Percentiles rank a stretch among this genome's conserved stretches.
These are phyloP conservation scores for Pterocarpus macrocarpus DNA, from an alignment of 306 rosid species.

Conservation along the genomic window DNA sequence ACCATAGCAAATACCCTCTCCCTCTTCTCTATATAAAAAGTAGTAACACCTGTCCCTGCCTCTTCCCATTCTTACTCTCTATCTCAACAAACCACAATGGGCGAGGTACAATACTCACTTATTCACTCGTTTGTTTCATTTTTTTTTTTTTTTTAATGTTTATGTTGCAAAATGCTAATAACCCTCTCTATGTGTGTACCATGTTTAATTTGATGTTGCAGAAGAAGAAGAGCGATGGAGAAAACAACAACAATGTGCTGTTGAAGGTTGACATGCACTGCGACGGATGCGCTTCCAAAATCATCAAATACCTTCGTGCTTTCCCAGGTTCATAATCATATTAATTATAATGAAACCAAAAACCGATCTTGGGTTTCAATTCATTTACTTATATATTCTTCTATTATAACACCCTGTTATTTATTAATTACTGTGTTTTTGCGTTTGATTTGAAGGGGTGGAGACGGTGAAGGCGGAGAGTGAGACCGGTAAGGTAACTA, in stretches of 20 bases:
- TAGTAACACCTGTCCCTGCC: background rate
- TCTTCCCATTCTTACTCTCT: background rate
- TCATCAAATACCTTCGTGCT: conserved; percentile 47
- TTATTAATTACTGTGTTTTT: background rate
- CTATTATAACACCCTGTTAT: too few relatives aligned
- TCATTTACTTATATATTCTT: background rate
- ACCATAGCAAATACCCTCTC: too few relatives aligned
- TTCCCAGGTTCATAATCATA: conserved; percentile 53
- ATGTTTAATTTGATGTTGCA: conserved; percentile 25
- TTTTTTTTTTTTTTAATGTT: too few relatives aligned
- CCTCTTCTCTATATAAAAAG: too few relatives aligned
- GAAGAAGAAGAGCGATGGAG: conserved; percentile 57
- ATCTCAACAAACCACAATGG: conserved; percentile 23
- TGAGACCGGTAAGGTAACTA: conserved; percentile 67
- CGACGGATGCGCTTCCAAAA: conserved; percentile 77
- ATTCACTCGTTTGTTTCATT: background rate
- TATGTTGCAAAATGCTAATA: background rate
- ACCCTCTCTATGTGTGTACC: background rate
- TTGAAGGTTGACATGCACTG: conserved; percentile 79
- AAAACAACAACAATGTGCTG: conserved; percentile 53
- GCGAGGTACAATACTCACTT: background rate
- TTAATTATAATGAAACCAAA: background rate
- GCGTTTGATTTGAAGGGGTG: conserved; percentile 60
- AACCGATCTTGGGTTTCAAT: background rate
- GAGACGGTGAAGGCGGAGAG: conserved; percentile 66